A percentile compares a stretch with the other conserved stretches of the same genome.
Conservation (phyloP, 2,329 filamentous ascomycete genomes). For the Penicillium nordicum region DNA sequence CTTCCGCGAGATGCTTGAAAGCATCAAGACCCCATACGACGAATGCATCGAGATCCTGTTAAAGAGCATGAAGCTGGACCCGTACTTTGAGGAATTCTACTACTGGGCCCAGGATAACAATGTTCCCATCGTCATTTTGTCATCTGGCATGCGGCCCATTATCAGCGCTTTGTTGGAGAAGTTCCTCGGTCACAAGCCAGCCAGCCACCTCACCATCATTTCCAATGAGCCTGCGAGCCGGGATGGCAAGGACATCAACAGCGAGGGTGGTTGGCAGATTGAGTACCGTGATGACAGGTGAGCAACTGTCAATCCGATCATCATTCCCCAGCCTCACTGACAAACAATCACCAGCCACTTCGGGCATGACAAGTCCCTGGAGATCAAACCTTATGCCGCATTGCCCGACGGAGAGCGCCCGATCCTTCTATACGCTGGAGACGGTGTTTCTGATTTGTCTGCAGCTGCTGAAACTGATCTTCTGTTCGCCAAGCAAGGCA, state of each 20-base stretch:
- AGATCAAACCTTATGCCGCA: slow-evolving; percentile 76
- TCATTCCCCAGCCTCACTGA: neutral
- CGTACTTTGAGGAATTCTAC: slow-evolving; percentile 83
- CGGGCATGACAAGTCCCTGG: slow-evolving; percentile 94
- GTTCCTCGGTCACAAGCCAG: slow-evolving; percentile 73
- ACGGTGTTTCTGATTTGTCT: slow-evolving; percentile 88
- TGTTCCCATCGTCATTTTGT: slow-evolving; percentile 87
- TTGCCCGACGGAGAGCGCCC: slow-evolving; percentile 68
- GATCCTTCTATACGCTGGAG: slow-evolving; percentile 88
- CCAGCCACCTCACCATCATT: slow-evolving; percentile 74
- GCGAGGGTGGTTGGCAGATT: slow-evolving; percentile 82
- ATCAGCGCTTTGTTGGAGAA: slow-evolving; percentile 79
- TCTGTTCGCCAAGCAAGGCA: slow-evolving; percentile 87
- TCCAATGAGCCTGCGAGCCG: slow-evolving; percentile 72
- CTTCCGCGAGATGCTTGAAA: slow-evolving; percentile 91
- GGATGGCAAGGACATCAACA: slow-evolving; percentile 70
- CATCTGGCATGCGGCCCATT: slow-evolving; percentile 87
- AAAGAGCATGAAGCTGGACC: slow-evolving; percentile 83
- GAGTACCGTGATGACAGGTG: slow-evolving; percentile 81
- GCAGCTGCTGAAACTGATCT: slow-evolving; percentile 90
- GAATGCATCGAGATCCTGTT: slow-evolving; percentile 76
- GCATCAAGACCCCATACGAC: slow-evolving; percentile 72
- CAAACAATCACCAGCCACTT: slow-evolving; percentile 57
- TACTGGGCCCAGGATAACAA: slow-evolving; percentile 76
- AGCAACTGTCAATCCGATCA: slow-evolving; percentile 18